phyloP scores from a whole-genome alignment of 495 filamentous ascomycete species.

The Cladorrhinum samala region DNA sequence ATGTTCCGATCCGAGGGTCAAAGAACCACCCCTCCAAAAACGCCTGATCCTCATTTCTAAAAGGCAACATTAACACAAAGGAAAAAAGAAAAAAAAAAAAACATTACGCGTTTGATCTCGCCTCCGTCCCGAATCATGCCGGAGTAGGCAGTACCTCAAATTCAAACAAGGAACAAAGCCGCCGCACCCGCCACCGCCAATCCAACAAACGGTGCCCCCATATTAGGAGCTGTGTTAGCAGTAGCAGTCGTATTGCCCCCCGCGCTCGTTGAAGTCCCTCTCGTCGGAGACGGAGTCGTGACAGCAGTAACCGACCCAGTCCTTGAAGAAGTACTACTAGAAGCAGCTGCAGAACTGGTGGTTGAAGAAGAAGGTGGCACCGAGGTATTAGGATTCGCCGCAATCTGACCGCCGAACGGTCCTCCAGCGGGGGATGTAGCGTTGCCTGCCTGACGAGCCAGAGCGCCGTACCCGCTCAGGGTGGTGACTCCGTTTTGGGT shows the following conservation, averaged over 20 bases:
- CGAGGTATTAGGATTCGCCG: neutral
- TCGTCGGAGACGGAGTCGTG: no score
- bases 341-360: neutral
- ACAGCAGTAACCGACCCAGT: no score
- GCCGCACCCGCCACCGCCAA: slow-evolving; percentile 10
- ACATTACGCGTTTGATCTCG: neutral
- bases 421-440: slow-evolving; percentile 10
- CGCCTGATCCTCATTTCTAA: neutral
- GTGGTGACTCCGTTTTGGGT: neutral
- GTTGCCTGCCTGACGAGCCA: slow-evolving; percentile 13
- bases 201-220: slow-evolving; percentile 9
- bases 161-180: slow-evolving; percentile 12
- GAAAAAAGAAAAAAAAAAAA: neutral
- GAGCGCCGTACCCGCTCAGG: slow-evolving; percentile 16
- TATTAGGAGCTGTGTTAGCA: neutral
- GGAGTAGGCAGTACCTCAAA: no score
- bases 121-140: neutral
- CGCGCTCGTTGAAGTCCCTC: neutral
- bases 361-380: neutral
- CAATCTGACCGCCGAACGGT: slow-evolving; percentile 19
- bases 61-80: neutral
- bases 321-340: neutral
- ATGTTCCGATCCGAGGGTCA: no score
- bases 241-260: neutral
- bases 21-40: neutral